Evolutionary conservation across 257 asterid genomes (phyloP).

Genomic region (Solanum lignicaule): DNA sequence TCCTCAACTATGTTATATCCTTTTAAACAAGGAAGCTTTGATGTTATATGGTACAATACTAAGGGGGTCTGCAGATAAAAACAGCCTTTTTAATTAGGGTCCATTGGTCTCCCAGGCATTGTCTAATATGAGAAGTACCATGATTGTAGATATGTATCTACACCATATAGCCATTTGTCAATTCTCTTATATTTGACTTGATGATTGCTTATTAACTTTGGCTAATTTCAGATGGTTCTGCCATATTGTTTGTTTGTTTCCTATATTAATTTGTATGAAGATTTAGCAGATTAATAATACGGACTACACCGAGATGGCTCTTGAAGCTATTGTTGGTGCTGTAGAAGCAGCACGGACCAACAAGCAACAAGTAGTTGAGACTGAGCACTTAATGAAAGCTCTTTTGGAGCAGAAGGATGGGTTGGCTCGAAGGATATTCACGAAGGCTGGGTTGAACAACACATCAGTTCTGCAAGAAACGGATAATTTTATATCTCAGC

Average conservation of each 20-base stretch:
- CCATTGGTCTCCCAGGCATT: neutral
- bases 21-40: neutral
- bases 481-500: conserved; percentile 59
- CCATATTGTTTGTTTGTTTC: neutral
- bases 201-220: neutral
- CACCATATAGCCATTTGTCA: neutral
- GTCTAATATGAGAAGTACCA: neutral
- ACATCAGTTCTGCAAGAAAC: conserved; percentile 64
- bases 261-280: neutral
- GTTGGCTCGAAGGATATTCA: conserved; percentile 74
- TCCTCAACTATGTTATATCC: neutral
- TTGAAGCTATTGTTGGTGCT: conserved; percentile 71
- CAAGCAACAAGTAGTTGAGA: conserved; percentile 77
- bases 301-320: conserved; percentile 88
- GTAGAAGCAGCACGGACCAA: conserved; percentile 60
- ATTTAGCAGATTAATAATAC: conserved; percentile 50
- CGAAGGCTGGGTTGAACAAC: conserved; percentile 86
- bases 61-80: neutral
- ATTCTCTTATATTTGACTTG: neutral
- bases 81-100: neutral
- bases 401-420: conserved; percentile 92
- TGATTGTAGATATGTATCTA: neutral
- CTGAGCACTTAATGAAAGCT: conserved; percentile 89
- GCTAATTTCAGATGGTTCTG: neutral
- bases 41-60: neutral